These are phyloP conservation scores for Microdochium paspali DNA, from an alignment of 2,329 filamentous ascomycete genomes.

Conservation along the genomic window DNA sequence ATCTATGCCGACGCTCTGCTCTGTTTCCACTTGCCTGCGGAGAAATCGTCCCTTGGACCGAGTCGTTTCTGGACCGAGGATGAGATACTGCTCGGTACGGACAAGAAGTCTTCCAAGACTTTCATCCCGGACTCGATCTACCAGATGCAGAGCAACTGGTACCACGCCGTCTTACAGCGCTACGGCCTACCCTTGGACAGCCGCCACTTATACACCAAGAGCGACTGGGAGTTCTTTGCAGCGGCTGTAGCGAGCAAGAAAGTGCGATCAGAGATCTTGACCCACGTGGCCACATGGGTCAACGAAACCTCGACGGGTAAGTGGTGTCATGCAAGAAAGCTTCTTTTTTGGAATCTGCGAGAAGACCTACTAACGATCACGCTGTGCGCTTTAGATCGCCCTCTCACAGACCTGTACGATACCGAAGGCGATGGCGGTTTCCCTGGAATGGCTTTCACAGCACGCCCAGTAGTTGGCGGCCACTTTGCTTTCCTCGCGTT, in stretches of 20 bases:
- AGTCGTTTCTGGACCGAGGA: conserved; percentile 13
- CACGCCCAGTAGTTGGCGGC: conserved; percentile 73
- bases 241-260: conserved; percentile 65
- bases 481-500: conserved; percentile 82
- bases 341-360: neutral
- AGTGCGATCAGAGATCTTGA: conserved; percentile 62
- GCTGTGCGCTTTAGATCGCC: conserved; percentile 40
- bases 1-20: conserved; percentile 67
- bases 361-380: conserved; percentile 7
- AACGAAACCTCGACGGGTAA: conserved; percentile 67
- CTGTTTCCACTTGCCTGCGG: conserved; percentile 57
- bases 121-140: conserved; percentile 74
- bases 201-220: conserved; percentile 77
- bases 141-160: conserved; percentile 72
- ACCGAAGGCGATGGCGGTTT: conserved; percentile 71
- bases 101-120: conserved; percentile 12
- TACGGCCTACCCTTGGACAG: conserved; percentile 79
- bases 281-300: conserved; percentile 69
- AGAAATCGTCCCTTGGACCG: conserved; percentile 7
- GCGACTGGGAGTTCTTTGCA: conserved; percentile 86
- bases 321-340: conserved; percentile 7
- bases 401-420: conserved; percentile 74
- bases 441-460: conserved; percentile 68
- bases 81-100: conserved; percentile 8
- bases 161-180: conserved; percentile 65